Percentiles rank a stretch among this genome's conserved stretches.
These are phyloP conservation scores for Dacryopinax primogenitus DNA, from an alignment of 768 basidiomycete species.

Conservation along the genomic window DNA sequence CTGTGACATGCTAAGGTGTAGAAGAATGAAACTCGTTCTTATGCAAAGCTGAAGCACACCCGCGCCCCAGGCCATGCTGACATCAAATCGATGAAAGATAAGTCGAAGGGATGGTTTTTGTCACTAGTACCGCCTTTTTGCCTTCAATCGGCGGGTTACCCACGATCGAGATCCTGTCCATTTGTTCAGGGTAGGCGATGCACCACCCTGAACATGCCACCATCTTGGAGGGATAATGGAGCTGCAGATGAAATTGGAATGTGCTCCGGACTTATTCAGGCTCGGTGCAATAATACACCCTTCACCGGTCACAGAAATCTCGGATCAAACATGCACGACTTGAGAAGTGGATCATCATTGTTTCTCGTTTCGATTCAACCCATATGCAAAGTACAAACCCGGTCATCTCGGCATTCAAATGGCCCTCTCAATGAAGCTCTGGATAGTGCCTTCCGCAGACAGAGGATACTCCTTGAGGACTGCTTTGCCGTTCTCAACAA, in stretches of 20 bases:
- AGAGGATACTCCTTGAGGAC: slow-evolving; percentile 67
- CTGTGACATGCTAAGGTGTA: too few relatives aligned
- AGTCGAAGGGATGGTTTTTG: neutral
- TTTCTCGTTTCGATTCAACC: slow-evolving; percentile 6
- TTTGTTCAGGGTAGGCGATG: neutral
- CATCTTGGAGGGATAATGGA: too few relatives aligned
- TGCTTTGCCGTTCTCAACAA: slow-evolving; percentile 52
- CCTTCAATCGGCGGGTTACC: neutral
- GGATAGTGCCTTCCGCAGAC: slow-evolving; percentile 58
- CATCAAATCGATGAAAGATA: slow-evolving; percentile 10
- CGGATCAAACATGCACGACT: too few relatives aligned
- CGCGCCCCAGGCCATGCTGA: neutral
- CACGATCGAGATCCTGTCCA: neutral
- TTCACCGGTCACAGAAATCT: too few relatives aligned
- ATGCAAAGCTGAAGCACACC: neutral
- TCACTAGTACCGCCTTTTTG: neutral
- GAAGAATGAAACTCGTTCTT: too few relatives aligned
- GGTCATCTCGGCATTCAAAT: slow-evolving; percentile 28
- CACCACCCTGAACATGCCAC: neutral
- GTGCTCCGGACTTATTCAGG: neutral
- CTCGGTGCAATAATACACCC: too few relatives aligned
- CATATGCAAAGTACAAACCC: slow-evolving; percentile 9
- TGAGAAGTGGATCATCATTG: too few relatives aligned
- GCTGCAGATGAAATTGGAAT: too few relatives aligned
- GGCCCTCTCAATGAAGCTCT: slow-evolving; percentile 66